Percentiles rank a stretch among this genome's conserved stretches.
phyloP scores from a whole-genome alignment of 1,284 basidiomycete species.

The Ganoderma lucidum region DNA sequence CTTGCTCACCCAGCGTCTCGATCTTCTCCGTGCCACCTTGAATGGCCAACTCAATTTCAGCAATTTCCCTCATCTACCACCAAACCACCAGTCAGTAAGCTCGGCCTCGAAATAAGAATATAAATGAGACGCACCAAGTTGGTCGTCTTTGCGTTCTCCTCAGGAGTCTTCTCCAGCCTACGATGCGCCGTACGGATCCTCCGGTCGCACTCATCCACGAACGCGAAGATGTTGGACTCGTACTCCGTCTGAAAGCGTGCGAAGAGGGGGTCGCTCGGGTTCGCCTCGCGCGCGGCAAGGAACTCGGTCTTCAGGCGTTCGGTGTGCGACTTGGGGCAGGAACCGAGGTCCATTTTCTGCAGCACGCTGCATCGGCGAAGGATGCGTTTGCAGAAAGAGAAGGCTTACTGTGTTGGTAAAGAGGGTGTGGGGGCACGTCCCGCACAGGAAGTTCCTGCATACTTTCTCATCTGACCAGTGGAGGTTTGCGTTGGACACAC shows the following conservation, averaged over 20 bases:
- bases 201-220: conserved; percentile 98
- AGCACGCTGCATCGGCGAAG: conserved; percentile 6
- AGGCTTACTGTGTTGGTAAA: conserved; percentile 96
- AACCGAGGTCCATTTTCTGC: conserved; percentile 99
- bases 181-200: conserved; percentile 94
- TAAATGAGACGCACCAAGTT: conserved; percentile 71
- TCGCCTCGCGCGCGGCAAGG: conserved; percentile 78
- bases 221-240: conserved; percentile 93
- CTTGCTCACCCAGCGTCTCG: conserved; percentile 95
- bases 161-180: conserved; percentile 97
- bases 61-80: conserved; percentile 95
- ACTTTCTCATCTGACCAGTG: conserved; percentile 98
- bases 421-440: conserved; percentile 96
- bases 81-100: conserved; percentile 6
- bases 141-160: conserved; percentile 99
- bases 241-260: conserved; percentile 92
- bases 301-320: conserved; percentile 95
- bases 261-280: conserved; percentile 82
- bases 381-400: conserved; percentile 6
- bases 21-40: conserved; percentile 99
- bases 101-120: too few species aligned
- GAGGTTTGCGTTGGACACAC: conserved; percentile 90
- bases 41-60: conserved; percentile 98
- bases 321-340: conserved; percentile 97
- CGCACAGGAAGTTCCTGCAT: conserved; percentile 98